Percentiles rank a stretch among this genome's conserved stretches.
Conservation (phyloP, 371 early-diverging fungal genomes). For the Syncephalis plumigaleata region DNA sequence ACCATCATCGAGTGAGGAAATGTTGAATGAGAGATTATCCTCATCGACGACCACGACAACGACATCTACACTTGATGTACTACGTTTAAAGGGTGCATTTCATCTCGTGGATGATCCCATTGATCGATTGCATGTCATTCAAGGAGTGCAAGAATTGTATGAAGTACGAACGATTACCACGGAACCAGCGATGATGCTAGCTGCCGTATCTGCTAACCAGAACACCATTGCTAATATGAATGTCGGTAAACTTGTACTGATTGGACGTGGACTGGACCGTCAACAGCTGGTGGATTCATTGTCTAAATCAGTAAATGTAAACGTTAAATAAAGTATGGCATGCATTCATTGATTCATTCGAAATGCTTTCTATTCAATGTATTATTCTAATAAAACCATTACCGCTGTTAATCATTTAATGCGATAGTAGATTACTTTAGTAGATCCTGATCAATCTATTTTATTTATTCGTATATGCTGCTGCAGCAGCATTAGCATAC, state of each 20-base stretch:
- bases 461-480: too few relatives aligned
- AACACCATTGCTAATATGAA: constrained; percentile 1
- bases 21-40: constrained; percentile 16
- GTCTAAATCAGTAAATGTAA: neutral
- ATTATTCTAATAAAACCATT: too few relatives aligned
- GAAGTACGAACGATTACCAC: constrained; percentile 42
- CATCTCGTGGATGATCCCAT: constrained; percentile 17
- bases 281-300: neutral
- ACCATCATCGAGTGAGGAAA: constrained; percentile 10
- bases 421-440: too few relatives aligned
- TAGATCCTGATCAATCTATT: too few relatives aligned
- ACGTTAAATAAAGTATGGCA: too few relatives aligned
- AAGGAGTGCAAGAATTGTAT: constrained; percentile 85
- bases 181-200: too few relatives aligned
- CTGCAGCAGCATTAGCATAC: too few relatives aligned
- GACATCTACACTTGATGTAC: constrained; percentile 12
- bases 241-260: constrained; percentile 12
- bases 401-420: too few relatives aligned
- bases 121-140: constrained; percentile 41
- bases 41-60: too few relatives aligned
- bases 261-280: constrained; percentile 12
- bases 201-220: too few relatives aligned
- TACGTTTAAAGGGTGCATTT: constrained; percentile 74
- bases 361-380: too few relatives aligned
- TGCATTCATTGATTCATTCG: too few relatives aligned